Evolutionary conservation across 2,329 filamentous ascomycete species (phyloP).

Genomic region (Fusarium sp.): DNA sequence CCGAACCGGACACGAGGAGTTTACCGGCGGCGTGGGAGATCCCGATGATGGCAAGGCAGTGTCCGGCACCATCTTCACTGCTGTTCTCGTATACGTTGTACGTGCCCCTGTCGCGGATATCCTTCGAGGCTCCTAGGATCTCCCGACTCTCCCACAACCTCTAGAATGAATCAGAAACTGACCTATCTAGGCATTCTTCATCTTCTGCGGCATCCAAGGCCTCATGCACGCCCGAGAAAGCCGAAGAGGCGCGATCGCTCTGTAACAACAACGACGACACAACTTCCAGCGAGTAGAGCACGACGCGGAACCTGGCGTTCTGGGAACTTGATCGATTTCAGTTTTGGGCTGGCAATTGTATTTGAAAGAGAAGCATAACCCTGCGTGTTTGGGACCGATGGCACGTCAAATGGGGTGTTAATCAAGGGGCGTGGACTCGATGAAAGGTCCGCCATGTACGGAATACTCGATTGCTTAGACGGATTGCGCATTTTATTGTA

Average conservation of each 20-base stretch:
- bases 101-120: conserved; percentile 51
- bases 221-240: conserved; percentile 86
- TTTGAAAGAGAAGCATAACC: conserved; percentile 35
- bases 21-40: conserved; percentile 80
- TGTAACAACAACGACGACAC: conserved; percentile 57
- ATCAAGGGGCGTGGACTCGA: conserved; percentile 25
- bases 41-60: conserved; percentile 81
- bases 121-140: not conserved
- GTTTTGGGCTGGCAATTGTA: conserved; percentile 41
- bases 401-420: conserved; percentile 20
- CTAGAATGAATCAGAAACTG: conserved; percentile 1
- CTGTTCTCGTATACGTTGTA: conserved; percentile 91
- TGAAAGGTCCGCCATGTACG: conserved; percentile 29
- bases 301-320: conserved; percentile 45
- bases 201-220: conserved; percentile 93
- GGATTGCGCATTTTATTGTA: conserved; percentile 23
- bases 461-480: conserved; percentile 41
- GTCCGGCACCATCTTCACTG: conserved; percentile 85
- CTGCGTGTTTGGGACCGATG: conserved; percentile 4
- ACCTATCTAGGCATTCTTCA: conserved; percentile 77
- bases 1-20: conserved; percentile 81
- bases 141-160: not conserved
- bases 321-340: conserved; percentile 41
- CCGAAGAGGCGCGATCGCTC: conserved; percentile 84
- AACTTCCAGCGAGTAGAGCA: conserved; percentile 32